These are phyloP conservation scores for Vitis hybrid DNA, from an alignment of 177 flowering plant species.

Conservation along the genomic window DNA sequence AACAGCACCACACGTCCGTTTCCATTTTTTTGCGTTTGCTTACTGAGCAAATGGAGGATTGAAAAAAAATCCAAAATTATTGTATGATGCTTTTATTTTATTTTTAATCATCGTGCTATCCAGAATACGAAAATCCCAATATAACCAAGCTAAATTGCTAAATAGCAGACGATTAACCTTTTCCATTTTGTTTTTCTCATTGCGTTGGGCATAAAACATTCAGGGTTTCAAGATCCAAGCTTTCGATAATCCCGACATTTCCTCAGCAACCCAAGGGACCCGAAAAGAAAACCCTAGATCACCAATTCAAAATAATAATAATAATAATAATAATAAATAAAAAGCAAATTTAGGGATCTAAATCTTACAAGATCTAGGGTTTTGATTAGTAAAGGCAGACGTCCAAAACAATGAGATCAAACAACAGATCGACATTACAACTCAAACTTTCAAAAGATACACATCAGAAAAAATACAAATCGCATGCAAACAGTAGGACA, in stretches of 20 bases:
- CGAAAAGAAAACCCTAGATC: conserved; percentile 4
- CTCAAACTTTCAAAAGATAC: not conserved
- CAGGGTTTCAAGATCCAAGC: not conserved
- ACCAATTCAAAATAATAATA: not conserved
- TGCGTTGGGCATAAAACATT: too few relatives aligned
- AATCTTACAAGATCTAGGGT: conserved; percentile 3
- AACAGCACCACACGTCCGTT: too few relatives aligned
- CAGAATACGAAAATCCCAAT: too few relatives aligned
- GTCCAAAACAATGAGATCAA: not conserved
- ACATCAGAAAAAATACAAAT: not conserved
- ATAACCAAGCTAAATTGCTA: too few relatives aligned
- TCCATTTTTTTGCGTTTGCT: too few relatives aligned
- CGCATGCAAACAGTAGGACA: not conserved
- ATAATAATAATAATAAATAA: not conserved
- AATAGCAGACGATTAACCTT: too few relatives aligned
- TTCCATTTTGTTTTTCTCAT: too few relatives aligned
- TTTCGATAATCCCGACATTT: conserved; percentile 3
- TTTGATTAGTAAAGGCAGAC: not conserved
- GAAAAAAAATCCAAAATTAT: too few relatives aligned
- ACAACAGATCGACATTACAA: not conserved
- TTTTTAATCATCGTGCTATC: too few relatives aligned
- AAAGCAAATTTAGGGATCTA: not conserved
- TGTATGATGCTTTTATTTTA: too few relatives aligned
- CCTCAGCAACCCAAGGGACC: conserved; percentile 2
- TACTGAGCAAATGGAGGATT: too few relatives aligned